Evolutionary conservation across 177 flowering plant genomes (phyloP).

Genomic region (Vitis hybrid): DNA sequence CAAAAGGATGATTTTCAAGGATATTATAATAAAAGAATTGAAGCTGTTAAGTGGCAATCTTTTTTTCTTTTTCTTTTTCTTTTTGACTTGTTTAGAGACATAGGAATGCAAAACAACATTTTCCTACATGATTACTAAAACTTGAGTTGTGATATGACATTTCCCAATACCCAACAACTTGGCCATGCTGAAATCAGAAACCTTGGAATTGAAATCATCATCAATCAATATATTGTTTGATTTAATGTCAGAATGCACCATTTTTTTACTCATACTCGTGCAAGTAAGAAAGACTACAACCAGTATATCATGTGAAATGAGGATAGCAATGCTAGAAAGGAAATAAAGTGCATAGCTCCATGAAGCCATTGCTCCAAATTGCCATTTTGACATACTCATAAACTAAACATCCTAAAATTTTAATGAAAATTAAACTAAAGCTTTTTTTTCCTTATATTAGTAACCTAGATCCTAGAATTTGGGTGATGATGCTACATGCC

Average conservation of each 20-base stretch:
- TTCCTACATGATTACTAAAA: slow-evolving; percentile 62
- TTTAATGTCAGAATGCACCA: slow-evolving; percentile 94
- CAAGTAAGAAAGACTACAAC: slow-evolving; percentile 88
- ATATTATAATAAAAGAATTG: too few species aligned
- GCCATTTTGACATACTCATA: slow-evolving; percentile 92
- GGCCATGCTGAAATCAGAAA: slow-evolving; percentile 96
- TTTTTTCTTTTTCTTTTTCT: too few species aligned
- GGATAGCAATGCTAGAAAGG: slow-evolving; percentile 6
- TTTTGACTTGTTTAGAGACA: too few species aligned
- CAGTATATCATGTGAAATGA: slow-evolving; percentile 8
- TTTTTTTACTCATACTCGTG: slow-evolving; percentile 96
- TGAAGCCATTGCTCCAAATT: slow-evolving; percentile 93
- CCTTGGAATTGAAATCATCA: slow-evolving; percentile 91
- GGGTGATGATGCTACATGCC: background rate
- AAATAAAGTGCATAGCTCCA: slow-evolving; percentile 61
- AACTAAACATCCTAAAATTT: slow-evolving; percentile 65
- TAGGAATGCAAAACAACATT: too few species aligned
- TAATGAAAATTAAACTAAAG: background rate
- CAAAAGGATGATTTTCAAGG: too few species aligned
- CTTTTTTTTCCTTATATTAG: too few species aligned
- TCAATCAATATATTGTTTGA: slow-evolving; percentile 96
- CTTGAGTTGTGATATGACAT: slow-evolving; percentile 96
- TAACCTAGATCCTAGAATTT: background rate
- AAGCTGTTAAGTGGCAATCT: too few species aligned
- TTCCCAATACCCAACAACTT: slow-evolving; percentile 94